Conservation (phyloP, 1,284 basidiomycete species). For the Dichomitus squalens region DNA sequence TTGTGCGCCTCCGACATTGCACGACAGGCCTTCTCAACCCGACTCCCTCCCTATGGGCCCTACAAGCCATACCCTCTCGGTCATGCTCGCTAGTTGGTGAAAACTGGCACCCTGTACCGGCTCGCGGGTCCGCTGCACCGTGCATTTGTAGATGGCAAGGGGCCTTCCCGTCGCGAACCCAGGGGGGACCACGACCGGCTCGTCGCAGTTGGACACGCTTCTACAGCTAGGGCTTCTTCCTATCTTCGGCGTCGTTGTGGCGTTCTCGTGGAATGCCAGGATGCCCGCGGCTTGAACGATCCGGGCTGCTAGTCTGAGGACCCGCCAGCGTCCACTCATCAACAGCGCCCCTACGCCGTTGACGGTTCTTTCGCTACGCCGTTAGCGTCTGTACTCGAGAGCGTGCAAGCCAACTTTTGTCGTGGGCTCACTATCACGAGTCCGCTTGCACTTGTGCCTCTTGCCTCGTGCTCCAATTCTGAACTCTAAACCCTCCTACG, state of each 20-base stretch:
- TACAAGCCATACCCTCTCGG: constrained; percentile 2
- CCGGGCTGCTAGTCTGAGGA: too few species aligned
- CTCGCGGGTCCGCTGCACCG: constrained; percentile 16
- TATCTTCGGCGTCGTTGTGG: constrained; percentile 12
- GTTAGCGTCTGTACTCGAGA: too few species aligned
- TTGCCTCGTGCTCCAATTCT: background rate
- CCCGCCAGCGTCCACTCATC: too few species aligned
- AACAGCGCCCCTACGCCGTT: too few species aligned
- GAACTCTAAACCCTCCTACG: background rate
- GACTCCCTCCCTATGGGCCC: constrained; percentile 8
- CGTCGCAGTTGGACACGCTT: constrained; percentile 2
- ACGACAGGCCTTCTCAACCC: background rate
- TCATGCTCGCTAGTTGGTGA: background rate
- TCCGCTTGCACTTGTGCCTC: background rate
- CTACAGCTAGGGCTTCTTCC: constrained; percentile 10
- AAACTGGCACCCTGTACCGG: background rate
- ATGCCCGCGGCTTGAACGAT: too few species aligned
- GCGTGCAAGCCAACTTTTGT: too few species aligned
- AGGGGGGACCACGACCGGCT: background rate
- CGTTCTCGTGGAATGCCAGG: constrained; percentile 2
- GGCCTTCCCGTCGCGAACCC: background rate
- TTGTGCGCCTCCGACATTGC: background rate
- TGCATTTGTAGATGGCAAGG: constrained; percentile 5
- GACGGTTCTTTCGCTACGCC: too few species aligned
- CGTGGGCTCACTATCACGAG: too few species aligned